These are phyloP conservation scores for Lentinula guzmanii DNA, from an alignment of 768 basidiomycete genomes.

Conservation along the genomic window DNA sequence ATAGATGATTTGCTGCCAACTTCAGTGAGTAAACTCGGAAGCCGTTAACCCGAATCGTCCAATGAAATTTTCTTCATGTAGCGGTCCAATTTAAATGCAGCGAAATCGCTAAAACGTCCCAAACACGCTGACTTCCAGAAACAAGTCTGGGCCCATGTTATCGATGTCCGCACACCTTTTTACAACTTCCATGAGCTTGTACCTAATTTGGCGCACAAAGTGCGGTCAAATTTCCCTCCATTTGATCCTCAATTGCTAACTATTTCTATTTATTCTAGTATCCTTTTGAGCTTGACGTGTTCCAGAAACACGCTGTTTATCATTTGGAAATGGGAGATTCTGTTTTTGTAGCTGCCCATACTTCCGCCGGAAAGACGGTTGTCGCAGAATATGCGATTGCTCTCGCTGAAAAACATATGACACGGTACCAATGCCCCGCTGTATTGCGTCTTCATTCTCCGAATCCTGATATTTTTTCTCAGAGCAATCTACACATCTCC, in stretches of 20 bases:
- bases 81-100: constrained; percentile 55
- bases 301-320: constrained; percentile 98
- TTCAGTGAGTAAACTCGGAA: constrained; percentile 25
- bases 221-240: constrained; percentile 19
- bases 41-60: too few relatives aligned
- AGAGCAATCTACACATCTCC: constrained; percentile 99
- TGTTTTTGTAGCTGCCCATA: constrained; percentile 99
- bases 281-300: constrained; percentile 97
- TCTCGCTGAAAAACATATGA: constrained; percentile 96
- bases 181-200: constrained; percentile 88
- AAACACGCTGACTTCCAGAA: constrained; percentile 52
- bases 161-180: constrained; percentile 88
- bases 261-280: constrained; percentile 45
- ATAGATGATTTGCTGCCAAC: constrained; percentile 79
- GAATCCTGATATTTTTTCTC: constrained; percentile 11
- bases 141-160: constrained; percentile 97
- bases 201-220: constrained; percentile 94
- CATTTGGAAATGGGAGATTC: constrained; percentile 96
- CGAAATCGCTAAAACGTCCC: constrained; percentile 33
- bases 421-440: constrained; percentile 50
- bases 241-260: background rate
- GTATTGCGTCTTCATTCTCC: background rate
- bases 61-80: constrained; percentile 16
- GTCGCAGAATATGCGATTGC: constrained; percentile 99
- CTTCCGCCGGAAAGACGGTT: constrained; percentile 98